Base-by-base conservation (phyloP, 371 early-diverging fungal genomes). In the Rhizopus stolonifer region DNA sequence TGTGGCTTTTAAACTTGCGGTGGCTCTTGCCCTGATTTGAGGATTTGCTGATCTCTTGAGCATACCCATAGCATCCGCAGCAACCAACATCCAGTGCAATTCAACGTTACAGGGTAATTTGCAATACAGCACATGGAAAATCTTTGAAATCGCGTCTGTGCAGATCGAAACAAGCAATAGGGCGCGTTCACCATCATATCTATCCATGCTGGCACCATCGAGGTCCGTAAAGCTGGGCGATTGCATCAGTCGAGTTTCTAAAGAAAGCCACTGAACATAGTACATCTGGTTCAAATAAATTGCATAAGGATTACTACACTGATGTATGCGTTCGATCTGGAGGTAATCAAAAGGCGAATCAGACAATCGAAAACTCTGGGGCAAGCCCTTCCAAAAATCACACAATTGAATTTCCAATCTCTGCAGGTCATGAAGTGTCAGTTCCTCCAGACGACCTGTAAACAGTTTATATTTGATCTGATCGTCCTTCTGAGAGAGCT, bases 151-250 rank as follows among this genome's bases (percentile, higher is more conserved):
- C 14, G 77, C 70, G 31, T 76, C 77, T 13, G 64, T 61, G 22
- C 63, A 61, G 17, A 76, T 64, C 4, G 77, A 72, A 0, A 76
- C 73, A 34, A 70, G 66, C 32, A 70, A 25, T 2, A 72, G 24
- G 1, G 77, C 70, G 13, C 73, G 66, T 13, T 72, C 69, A 2
- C 65, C 62, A 29, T 76, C 71, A 39, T 68, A 48, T 2, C 64
- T 49, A 10, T 59, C 58, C 39, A 70, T 38, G 4, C 54, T 62
- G 1, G 61, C 71, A 23, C 65, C 59, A 8, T 34, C 29, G 10
- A 69, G 33, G 33, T 68, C 58, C 3, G 67, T 58, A 8, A 46
- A n/a, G 4, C 48, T 25, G 10, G 70, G 70, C 0, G 58, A 19
- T 29, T 63, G 62, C 73, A 76, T 70, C 15, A 76, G 14, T 7